phyloP scores from a whole-genome alignment of 75 land plant species.

The Selaginella moellendorffii region DNA sequence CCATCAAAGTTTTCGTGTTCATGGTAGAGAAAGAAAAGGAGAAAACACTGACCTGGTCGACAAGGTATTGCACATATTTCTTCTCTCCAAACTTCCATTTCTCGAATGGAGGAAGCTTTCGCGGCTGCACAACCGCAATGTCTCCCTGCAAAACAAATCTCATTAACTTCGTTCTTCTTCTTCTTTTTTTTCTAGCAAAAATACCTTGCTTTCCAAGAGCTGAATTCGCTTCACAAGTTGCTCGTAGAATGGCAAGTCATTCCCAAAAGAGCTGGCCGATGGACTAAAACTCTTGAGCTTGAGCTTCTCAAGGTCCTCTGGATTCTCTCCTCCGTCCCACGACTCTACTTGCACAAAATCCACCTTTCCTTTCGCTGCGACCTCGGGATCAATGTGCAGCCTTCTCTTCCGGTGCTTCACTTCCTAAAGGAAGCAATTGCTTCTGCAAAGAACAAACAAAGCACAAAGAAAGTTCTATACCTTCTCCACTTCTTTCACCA shows the following conservation, averaged over 20 bases:
- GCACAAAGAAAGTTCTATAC: background rate
- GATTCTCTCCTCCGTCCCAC: conserved; percentile 23
- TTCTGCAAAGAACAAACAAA: background rate
- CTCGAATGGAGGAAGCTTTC: conserved; percentile 31
- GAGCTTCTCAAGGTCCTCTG: conserved; percentile 20
- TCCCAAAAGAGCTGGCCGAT: conserved; percentile 18
- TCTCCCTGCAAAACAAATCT: conserved; percentile 25
- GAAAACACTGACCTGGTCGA: conserved; percentile 28
- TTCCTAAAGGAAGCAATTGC: background rate
- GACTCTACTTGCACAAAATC: conserved; percentile 38
- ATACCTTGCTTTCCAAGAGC: conserved; percentile 36
- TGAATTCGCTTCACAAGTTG: conserved; percentile 31
- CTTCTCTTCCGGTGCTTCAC: background rate
- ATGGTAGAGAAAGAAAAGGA: background rate
- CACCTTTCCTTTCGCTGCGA: conserved; percentile 34
- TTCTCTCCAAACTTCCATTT: conserved; percentile 26
- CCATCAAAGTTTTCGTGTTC: background rate
- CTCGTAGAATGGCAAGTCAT: conserved; percentile 28
- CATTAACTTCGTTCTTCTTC: background rate
- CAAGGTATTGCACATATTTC: conserved; percentile 28
- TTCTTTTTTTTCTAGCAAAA: background rate
- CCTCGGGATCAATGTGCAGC: conserved; percentile 29
- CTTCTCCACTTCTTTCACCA: conserved; percentile 14
- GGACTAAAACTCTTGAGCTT: conserved; percentile 38
- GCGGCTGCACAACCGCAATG: conserved; percentile 24